phyloP scores from a whole-genome alignment of 2,329 filamentous ascomycete species.

The Coniochaeta ligniaria region DNA sequence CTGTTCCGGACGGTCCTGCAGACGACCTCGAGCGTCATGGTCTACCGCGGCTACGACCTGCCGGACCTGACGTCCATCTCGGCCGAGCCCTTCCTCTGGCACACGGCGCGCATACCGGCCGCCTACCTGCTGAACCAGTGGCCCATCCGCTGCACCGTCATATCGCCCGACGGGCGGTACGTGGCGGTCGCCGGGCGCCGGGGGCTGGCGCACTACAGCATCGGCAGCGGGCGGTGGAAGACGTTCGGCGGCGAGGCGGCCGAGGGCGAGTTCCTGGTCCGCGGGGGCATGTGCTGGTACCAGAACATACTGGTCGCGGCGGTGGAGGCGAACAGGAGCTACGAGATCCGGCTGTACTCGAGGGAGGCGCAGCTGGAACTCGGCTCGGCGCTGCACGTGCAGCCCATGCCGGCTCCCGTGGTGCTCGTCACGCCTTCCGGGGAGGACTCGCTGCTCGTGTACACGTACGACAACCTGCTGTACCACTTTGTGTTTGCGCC shows the following conservation, averaged over 20 bases:
- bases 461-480: conserved; percentile 92
- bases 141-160: conserved; percentile 81
- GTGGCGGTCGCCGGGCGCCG: conserved; percentile 91
- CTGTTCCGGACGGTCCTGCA: conserved; percentile 83
- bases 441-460: conserved; percentile 90
- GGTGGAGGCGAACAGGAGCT: conserved; percentile 70
- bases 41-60: conserved; percentile 89
- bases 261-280: conserved; percentile 86
- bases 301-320: conserved; percentile 91
- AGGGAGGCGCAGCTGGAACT: conserved; percentile 74
- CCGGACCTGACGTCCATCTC: conserved; percentile 88
- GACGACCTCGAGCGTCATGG: conserved; percentile 79
- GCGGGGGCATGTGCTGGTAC: conserved; percentile 98
- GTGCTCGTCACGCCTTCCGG: conserved; percentile 84
- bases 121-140: conserved; percentile 85
- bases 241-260: conserved; percentile 74
- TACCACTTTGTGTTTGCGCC: conserved; percentile 89
- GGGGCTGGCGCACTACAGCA: conserved; percentile 90
- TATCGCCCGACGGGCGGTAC: conserved; percentile 89
- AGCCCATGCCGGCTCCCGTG: conserved; percentile 76
- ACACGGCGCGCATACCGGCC: conserved; percentile 78
- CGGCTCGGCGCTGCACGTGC: conserved; percentile 65
- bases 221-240: conserved; percentile 92
- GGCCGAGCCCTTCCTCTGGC: conserved; percentile 90
- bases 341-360: conserved; percentile 88